phyloP scores from a whole-genome alignment of 805 yeast genomes.

The Suhomyces sp. region DNA sequence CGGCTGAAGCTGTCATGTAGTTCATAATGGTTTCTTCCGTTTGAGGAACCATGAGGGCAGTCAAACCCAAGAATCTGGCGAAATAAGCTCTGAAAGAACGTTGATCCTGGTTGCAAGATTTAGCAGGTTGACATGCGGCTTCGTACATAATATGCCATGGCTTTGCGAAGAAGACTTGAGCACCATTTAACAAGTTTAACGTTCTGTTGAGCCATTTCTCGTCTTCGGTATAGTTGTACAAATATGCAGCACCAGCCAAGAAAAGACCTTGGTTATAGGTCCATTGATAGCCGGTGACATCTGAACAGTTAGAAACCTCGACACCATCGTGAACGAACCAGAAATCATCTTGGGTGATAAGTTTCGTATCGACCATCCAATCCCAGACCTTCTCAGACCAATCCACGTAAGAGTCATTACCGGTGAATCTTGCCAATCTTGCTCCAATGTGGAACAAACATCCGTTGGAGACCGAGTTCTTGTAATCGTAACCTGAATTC shows the following conservation, averaged over 20 bases:
- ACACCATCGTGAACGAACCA: conserved; percentile 76
- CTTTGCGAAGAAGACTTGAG: conserved; percentile 50
- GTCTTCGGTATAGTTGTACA: conserved; percentile 71
- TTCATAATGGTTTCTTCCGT: conserved; percentile 47
- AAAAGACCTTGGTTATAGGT: conserved; percentile 82
- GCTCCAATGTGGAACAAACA: conserved; percentile 46
- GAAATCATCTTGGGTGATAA: conserved; percentile 44
- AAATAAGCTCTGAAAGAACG: conserved; percentile 88
- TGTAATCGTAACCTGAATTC: conserved; percentile 47
- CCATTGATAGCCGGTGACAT: conserved; percentile 67
- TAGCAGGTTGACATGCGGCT: conserved; percentile 72
- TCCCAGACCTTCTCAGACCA: conserved; percentile 45
- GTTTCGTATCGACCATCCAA: conserved; percentile 39
- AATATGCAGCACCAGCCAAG: conserved; percentile 75
- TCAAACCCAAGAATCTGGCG: conserved; percentile 69
- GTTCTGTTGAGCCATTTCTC: conserved; percentile 67
- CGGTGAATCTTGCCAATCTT: conserved; percentile 43
- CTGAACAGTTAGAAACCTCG: conserved; percentile 60
- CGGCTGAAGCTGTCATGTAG: conserved; percentile 42
- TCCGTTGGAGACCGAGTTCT: conserved; percentile 46
- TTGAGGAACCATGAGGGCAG: conserved; percentile 70
- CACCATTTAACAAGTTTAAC: conserved; percentile 52
- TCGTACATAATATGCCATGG: conserved; percentile 60
- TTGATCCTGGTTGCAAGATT: conserved; percentile 80
- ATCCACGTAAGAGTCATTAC: conserved; percentile 38